phyloP scores from a whole-genome alignment of 75 land plant species.

The Sequoia sempervirens region DNA sequence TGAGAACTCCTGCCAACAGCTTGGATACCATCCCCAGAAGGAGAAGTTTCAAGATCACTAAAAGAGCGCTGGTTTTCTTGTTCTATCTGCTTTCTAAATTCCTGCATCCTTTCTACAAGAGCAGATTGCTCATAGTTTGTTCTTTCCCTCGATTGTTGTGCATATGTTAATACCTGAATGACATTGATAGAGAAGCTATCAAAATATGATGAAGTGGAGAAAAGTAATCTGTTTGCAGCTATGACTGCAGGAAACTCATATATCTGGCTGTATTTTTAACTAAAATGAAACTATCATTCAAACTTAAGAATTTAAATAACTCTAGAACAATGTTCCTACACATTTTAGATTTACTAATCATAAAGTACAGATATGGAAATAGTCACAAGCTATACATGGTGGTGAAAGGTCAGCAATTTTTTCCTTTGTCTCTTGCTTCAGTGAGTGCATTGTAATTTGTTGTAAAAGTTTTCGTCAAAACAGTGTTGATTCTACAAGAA shows the following conservation, averaged over 20 bases:
- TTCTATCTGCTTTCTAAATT: constrained; percentile 79
- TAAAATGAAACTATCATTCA: background rate
- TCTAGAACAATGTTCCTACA: background rate
- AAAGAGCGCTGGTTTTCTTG: constrained; percentile 54
- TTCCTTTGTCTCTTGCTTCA: background rate
- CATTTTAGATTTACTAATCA: background rate
- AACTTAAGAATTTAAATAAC: background rate
- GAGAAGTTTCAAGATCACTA: constrained; percentile 37
- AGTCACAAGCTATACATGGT: background rate
- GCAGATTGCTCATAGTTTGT: constrained; percentile 84
- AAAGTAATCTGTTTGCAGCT: background rate
- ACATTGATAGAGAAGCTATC: constrained; percentile 4
- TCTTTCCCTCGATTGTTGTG: constrained; percentile 89
- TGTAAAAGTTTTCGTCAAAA: background rate
- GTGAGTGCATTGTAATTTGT: background rate
- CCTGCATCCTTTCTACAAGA: constrained; percentile 92
- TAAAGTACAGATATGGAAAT: background rate
- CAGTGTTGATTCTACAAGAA: background rate
- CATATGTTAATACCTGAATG: constrained; percentile 83
- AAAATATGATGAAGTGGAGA: background rate
- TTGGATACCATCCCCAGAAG: constrained; percentile 68
- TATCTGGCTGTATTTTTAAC: background rate
- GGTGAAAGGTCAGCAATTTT: background rate
- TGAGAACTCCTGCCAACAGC: constrained; percentile 52
- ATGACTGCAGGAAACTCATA: background rate